Conservation (phyloP, 2,329 filamentous ascomycete species). For the Talaromyces atroroseus region DNA sequence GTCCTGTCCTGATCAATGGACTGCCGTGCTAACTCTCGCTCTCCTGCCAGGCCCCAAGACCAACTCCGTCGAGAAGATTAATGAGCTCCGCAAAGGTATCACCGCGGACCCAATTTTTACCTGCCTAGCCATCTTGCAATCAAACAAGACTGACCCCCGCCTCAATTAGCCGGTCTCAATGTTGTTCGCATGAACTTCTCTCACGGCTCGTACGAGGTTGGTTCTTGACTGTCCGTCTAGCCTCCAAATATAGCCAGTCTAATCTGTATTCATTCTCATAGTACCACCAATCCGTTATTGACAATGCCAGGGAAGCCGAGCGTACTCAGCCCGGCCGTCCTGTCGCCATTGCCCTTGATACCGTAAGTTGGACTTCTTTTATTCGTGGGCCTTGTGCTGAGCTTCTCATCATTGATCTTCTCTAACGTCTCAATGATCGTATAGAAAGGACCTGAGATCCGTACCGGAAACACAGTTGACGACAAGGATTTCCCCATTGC, state of each 20-base stretch:
- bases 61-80: conserved; percentile 96
- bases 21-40: conserved; percentile 20
- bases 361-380: conserved; percentile 48
- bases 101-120: not conserved
- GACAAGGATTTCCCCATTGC: conserved; percentile 75
- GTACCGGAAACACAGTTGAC: conserved; percentile 67
- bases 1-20: conserved; percentile 1
- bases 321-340: conserved; percentile 71
- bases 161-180: conserved; percentile 69
- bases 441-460: conserved; percentile 77
- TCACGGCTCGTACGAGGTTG: conserved; percentile 75
- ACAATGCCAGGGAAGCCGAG: conserved; percentile 87
- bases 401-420: conserved; percentile 12
- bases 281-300: conserved; percentile 97
- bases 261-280: conserved; percentile 30
- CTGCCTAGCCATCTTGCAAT: not conserved
- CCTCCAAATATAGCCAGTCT: not conserved
- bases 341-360: conserved; percentile 87
- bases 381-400: not conserved
- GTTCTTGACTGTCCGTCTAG: conserved; percentile 11
- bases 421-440: conserved; percentile 4
- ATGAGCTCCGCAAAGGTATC: conserved; percentile 70
- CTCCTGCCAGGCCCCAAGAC: conserved; percentile 73
- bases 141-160: conserved; percentile 12
- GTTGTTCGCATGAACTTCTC: conserved; percentile 99